Evolutionary conservation across 2,329 filamentous ascomycete genomes (phyloP), one percentile per base, ranked within the genome.

Genomic region (Ophiostoma populinum): DNA sequence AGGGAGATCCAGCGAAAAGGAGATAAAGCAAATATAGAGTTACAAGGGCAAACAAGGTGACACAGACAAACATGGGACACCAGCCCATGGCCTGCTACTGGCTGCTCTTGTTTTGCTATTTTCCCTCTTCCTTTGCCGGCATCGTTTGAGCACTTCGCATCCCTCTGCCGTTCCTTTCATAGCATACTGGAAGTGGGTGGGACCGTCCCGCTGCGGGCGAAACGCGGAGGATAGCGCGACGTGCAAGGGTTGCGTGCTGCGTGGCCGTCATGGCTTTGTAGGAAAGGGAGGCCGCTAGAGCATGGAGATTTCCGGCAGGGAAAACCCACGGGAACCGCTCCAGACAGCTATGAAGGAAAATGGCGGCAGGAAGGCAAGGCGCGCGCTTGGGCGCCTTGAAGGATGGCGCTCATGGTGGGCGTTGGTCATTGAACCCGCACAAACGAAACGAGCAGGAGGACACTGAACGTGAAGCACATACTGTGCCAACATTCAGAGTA

Each of bases 191-290:
- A n/a, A n/a, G n/a, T n/a, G 24, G 16, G 38, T 40, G 38, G 39
- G 24, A 31, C 32, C 21, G 36, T 44, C 30, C 42, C 40, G 42
- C 36, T 20, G 30, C 29, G 30, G 36, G 36, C 40, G 40, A 43
- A 43, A 43, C 42, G 42, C 42, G 42, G 38, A 43, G 38, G 40
- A 35, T 32, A 30, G 39, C 40, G 29, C 39, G 38, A 42, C 28
- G 36, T 34, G 34, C 37, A 35, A 32, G 38, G 36, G 34, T 31
- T 30, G n/a, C n/a, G n/a, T n/a, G n/a, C n/a, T 33, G 29, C 27
- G 30, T 36, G 35, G 22, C n/a, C n/a, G n/a, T n/a, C n/a, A n/a
- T 37, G 38, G 16, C 18, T 21, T 30, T 32, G 33, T 34, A 34
- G 24, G 28, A 26, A 33, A 16, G 32, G 32, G 37, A 26, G 37